Evolutionary conservation across 2,329 filamentous ascomycete genomes (phyloP), one percentile per base, ranked within the genome.

Genomic region (Beauveria pseudobassiana): DNA sequence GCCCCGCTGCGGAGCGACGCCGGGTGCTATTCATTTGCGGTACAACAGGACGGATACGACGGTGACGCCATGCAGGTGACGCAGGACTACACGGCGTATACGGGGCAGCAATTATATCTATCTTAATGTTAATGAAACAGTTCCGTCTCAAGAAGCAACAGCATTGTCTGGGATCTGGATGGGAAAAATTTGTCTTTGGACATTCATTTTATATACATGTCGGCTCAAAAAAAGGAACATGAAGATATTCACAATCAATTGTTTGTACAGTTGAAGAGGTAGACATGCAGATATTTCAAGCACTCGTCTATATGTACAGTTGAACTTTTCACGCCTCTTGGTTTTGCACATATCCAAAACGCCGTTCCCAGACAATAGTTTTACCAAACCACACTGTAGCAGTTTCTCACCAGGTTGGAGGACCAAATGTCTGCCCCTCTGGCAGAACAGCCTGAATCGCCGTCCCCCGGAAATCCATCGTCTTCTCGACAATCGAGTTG

Each of bases 341-440:
- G 14, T 6, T 26, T 22, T 30, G 22, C 3, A 18, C n/a, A 3
- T 12, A n/a, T 28, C 52, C 22, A 43, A 43, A 20, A 55, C 22
- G 38, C 52, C 38, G 6, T 43, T 43, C 16, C 20, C 10, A 12
- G 10, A 34, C 30, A 34, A 34, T 12, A 34, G 3, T 34, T 24
- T 2, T 10, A 34, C 24, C 12, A 57, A 34, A 16, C 28, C 26
- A 34, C 22, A 1, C 14, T 12, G 10, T 34, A 12, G 30, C 30
- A 1, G 30, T 2, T 34, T 12, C 26, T 65, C 66, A 82, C 84
- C 84, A 87, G 22, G 68, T 71, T 45, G 71, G 66, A 1, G 87
- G 87, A 6, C 87, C 87, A 74, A 89, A 90, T 0, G 74, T 83
- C 71, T 84, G 69, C 0, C 86, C 87, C 1, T 77, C 69, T 0